These are phyloP conservation scores for Cylindrotheca fusiformis DNA, from an alignment of 108 stramenopile species.

Conservation along the genomic window DNA sequence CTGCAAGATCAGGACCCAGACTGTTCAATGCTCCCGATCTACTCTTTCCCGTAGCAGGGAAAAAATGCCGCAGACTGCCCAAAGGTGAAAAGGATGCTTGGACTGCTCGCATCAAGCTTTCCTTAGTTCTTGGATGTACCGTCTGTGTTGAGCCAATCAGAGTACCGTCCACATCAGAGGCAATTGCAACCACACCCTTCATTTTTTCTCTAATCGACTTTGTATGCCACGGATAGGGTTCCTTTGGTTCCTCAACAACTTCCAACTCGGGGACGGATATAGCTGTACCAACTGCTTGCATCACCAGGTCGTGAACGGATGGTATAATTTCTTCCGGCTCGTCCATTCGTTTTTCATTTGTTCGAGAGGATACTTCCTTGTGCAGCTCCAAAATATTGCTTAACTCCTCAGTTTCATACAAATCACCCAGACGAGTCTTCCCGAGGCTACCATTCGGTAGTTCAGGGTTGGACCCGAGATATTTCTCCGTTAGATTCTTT, in stretches of 20 bases:
- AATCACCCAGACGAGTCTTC: neutral
- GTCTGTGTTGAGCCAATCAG: constrained; percentile 55
- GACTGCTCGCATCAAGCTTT: constrained; percentile 54
- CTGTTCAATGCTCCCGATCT: constrained; percentile 66
- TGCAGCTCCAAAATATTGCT: constrained; percentile 54
- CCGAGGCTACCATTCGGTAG: neutral
- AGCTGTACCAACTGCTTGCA: constrained; percentile 36
- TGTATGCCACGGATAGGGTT: constrained; percentile 7
- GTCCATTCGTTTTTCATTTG: constrained; percentile 2
- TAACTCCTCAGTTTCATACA: constrained; percentile 56
- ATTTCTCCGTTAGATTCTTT: neutral
- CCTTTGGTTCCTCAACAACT: neutral
- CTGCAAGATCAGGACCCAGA: constrained; percentile 41
- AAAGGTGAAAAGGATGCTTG: constrained; percentile 23
- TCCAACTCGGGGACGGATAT: neutral
- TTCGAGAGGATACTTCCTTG: constrained; percentile 32
- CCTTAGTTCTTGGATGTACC: constrained; percentile 64
- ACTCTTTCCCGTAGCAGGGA: constrained; percentile 89
- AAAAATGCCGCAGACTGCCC: constrained; percentile 44
- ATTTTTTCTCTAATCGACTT: constrained; percentile 11
- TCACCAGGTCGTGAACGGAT: constrained; percentile 62
- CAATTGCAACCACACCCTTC: constrained; percentile 57
- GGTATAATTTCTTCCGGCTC: constrained; percentile 9
- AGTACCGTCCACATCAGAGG: constrained; percentile 89
- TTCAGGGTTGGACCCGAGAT: neutral